phyloP scores from a whole-genome alignment of 1,284 basidiomycete genomes.

The Waitea zeae region DNA sequence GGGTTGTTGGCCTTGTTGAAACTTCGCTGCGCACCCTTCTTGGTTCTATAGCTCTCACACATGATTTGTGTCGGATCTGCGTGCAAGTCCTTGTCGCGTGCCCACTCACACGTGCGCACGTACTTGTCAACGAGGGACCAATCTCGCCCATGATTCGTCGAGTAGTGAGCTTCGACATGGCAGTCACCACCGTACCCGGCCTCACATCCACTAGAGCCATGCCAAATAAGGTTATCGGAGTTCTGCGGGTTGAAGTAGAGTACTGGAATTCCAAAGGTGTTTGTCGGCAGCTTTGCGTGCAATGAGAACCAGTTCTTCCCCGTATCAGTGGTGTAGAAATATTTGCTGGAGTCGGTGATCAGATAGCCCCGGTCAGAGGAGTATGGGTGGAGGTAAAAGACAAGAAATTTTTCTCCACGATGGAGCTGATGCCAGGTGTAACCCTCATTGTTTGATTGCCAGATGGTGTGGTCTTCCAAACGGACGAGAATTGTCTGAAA shows the following conservation, averaged over 20 bases:
- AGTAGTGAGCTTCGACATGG: conserved; percentile 57
- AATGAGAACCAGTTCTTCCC: conserved; percentile 60
- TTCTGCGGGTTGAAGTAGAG: conserved; percentile 77
- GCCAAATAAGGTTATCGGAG: conserved; percentile 84
- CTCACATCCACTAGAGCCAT: conserved; percentile 58
- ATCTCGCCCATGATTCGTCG: conserved; percentile 56
- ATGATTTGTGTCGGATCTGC: conserved; percentile 79
- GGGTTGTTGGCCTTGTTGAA: conserved; percentile 46
- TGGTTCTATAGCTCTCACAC: conserved; percentile 79
- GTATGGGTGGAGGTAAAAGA: conserved; percentile 77
- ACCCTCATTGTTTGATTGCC: conserved; percentile 92
- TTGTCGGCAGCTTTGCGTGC: conserved; percentile 53
- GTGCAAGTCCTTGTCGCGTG: conserved; percentile 58
- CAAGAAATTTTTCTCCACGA: conserved; percentile 52
- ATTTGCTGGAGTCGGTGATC: conserved; percentile 50
- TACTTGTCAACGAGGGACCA: conserved; percentile 79
- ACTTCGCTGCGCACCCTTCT: conserved; percentile 63
- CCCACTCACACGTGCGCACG: conserved; percentile 88
- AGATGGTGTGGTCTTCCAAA: conserved; percentile 61
- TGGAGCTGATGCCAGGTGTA: conserved; percentile 70
- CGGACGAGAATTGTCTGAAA: conserved; percentile 73
- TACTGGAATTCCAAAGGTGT: conserved; percentile 60
- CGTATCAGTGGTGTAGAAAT: conserved; percentile 73
- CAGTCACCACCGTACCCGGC: conserved; percentile 31
- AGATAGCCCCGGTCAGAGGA: conserved; percentile 76